Base-by-base conservation (phyloP, 1,139 yeast genomes). In the Zygotorulaspora mrakii region DNA sequence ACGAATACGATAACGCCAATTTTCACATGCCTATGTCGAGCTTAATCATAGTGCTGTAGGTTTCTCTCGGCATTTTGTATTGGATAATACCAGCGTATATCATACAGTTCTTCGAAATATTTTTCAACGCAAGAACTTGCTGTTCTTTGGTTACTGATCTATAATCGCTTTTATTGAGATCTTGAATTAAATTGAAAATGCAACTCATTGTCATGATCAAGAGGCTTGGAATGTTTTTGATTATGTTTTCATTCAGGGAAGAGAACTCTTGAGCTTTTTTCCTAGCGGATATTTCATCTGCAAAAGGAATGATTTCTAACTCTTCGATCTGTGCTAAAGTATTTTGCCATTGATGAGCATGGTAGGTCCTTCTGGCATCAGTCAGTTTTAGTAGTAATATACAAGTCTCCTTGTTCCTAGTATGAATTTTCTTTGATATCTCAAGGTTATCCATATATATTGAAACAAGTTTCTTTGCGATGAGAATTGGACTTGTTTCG, bases 71-170 rank as follows among this genome's bases (percentile, higher is more conserved):
- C 95, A 91, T 87, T 59, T 85, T 80, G 65, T 86, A 89, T 64
- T 88, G 96, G 28, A 91, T 84, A 82, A 91, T 83, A 41, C 97
- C 97, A 9, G 97, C 95, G 62, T 83, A 94, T 2, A 89, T 77
- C 87, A 89, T 87, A 63, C 95, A 83, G 61, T 87, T 87, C 59
- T 79, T 82, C 3, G 95, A 89, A 47, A 84, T 73, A 35, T 68
- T 71, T 52, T 77, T 79, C 60, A 87, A 69, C 20, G 74, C 74
- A 32, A 71, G 68, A 34, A 77, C 74, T 44, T 76, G 78, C 48
- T 73, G 74, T 39, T 74, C 77, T 46, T 76, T 76, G 11, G 76
- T 70, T 14, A 69, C 64, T 1, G 59, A 51, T 25, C 52, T 53
- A 35, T 46, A 57, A 23, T 72, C 70, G 45, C 75, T 73, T 54